phyloP scores from a whole-genome alignment of 1,284 basidiomycete genomes.

The Neonothopanus nambi region DNA sequence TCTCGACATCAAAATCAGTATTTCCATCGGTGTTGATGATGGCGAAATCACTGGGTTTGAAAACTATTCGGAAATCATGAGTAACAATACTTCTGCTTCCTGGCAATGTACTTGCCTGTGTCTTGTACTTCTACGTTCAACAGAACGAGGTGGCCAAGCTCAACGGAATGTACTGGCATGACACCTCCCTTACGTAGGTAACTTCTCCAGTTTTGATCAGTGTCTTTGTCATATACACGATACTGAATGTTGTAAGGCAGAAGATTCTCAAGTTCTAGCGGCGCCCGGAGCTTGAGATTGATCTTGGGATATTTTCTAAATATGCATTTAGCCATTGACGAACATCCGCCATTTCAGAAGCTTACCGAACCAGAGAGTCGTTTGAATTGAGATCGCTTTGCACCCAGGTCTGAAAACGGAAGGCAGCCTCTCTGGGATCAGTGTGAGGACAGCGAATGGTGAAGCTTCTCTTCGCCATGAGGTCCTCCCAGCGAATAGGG shows the following conservation, averaged over 20 bases:
- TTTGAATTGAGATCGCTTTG: slow-evolving; percentile 65
- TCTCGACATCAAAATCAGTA: slow-evolving; percentile 88
- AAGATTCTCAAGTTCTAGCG: slow-evolving; percentile 95
- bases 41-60: slow-evolving; percentile 96
- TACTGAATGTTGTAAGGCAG: slow-evolving; percentile 96
- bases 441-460: slow-evolving; percentile 87
- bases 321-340: background rate
- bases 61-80: slow-evolving; percentile 48
- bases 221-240: slow-evolving; percentile 95
- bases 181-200: slow-evolving; percentile 93
- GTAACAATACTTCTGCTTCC: slow-evolving; percentile 7
- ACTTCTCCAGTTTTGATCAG: slow-evolving; percentile 89
- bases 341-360: background rate
- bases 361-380: slow-evolving; percentile 62
- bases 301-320: slow-evolving; percentile 83
- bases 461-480: slow-evolving; percentile 77
- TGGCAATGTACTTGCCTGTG: slow-evolving; percentile 58
- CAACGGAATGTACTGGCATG: slow-evolving; percentile 97
- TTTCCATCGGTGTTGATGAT: slow-evolving; percentile 96
- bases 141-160: slow-evolving; percentile 91
- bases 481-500: slow-evolving; percentile 91
- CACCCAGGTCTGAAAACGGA: slow-evolving; percentile 94
- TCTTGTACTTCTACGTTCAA: slow-evolving; percentile 91
- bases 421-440: slow-evolving; percentile 84
- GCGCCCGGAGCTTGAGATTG: slow-evolving; percentile 87